Evolutionary conservation across 768 basidiomycete species (phyloP).

Genomic region (Daedaleopsis nitida): DNA sequence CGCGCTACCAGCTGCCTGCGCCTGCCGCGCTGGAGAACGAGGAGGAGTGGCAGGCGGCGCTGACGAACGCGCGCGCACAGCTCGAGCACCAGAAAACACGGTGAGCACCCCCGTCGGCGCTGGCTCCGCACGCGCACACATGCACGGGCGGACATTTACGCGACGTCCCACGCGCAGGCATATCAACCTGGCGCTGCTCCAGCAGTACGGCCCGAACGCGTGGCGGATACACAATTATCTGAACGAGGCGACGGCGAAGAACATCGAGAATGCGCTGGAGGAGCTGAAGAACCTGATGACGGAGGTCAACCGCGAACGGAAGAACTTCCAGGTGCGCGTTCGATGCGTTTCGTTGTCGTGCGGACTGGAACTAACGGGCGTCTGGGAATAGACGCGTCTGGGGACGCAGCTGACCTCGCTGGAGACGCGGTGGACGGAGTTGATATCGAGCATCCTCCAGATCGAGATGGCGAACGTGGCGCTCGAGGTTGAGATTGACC

Average conservation of each 20-base stretch:
- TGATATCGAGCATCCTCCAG: slow-evolving; percentile 88
- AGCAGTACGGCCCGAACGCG: slow-evolving; percentile 87
- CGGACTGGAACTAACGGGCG: not conserved
- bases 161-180: no score
- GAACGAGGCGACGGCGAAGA: slow-evolving; percentile 74
- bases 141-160: no score
- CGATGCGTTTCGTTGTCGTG: not conserved
- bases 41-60: slow-evolving; percentile 73
- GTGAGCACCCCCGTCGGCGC: slow-evolving; percentile 49
- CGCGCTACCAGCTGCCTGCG: slow-evolving; percentile 74
- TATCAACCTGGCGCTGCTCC: slow-evolving; percentile 78
- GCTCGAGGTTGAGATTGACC: slow-evolving; percentile 77
- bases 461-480: slow-evolving; percentile 95
- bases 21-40: slow-evolving; percentile 67
- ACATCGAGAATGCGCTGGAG: slow-evolving; percentile 72
- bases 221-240: slow-evolving; percentile 93
- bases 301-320: slow-evolving; percentile 85
- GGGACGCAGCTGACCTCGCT: slow-evolving; percentile 80
- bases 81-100: slow-evolving; percentile 83
- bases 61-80: slow-evolving; percentile 79
- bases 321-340: slow-evolving; percentile 73
- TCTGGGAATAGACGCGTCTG: slow-evolving; percentile 58
- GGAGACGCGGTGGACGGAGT: slow-evolving; percentile 90
- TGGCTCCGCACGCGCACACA: no score
- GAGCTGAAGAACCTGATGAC: slow-evolving; percentile 77